Conservation (phyloP, 768 basidiomycete genomes). For the Multifurca ochricompacta region DNA sequence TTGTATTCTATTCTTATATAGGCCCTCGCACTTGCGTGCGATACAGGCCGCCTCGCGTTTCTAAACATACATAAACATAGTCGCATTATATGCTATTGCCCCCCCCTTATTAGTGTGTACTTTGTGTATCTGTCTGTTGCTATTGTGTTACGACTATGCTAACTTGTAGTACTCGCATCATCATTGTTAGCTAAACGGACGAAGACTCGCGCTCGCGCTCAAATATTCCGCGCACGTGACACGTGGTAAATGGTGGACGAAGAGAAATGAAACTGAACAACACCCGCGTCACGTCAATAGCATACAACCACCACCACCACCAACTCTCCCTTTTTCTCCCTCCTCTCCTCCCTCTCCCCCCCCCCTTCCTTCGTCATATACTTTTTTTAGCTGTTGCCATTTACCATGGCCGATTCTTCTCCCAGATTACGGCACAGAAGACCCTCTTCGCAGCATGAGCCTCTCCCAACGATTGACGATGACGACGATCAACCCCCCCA, state of each 20-base stretch:
- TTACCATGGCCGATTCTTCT: constrained; percentile 11
- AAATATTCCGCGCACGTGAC: neutral
- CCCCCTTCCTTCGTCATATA: neutral
- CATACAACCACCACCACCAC: neutral
- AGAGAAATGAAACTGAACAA: no score
- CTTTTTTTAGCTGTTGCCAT: neutral
- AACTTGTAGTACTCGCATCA: no score
- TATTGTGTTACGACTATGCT: no score
- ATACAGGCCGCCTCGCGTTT: no score
- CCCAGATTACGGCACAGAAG: constrained; percentile 7
- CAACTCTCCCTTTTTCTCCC: neutral
- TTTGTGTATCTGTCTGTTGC: no score
- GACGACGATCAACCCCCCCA: constrained; percentile 7
- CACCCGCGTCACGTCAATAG: neutral
- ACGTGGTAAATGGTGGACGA: neutral
- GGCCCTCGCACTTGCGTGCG: no score
- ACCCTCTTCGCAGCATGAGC: constrained; percentile 1
- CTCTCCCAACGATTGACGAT: neutral
- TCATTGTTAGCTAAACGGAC: no score
- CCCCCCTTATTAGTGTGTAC: no score
- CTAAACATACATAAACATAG: no score
- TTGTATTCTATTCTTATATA: no score
- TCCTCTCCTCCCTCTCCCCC: neutral
- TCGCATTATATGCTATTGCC: no score
- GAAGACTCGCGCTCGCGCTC: no score